phyloP scores from a whole-genome alignment of 768 basidiomycete species.

The Mycena latifolia region DNA sequence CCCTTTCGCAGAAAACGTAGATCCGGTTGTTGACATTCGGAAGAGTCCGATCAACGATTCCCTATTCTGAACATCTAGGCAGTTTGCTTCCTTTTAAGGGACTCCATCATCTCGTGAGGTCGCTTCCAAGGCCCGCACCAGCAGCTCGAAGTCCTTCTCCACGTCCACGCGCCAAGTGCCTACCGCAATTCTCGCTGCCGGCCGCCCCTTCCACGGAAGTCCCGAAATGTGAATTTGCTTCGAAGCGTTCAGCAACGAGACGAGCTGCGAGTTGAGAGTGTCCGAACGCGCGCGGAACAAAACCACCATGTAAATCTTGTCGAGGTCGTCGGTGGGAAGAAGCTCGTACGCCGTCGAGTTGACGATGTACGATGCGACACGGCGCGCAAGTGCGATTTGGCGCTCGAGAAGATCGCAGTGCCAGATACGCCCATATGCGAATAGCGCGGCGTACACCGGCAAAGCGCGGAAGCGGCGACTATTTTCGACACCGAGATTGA shows the following conservation, averaged over 20 bases:
- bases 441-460: slow-evolving; percentile 31
- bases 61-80: no score
- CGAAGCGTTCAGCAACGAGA: slow-evolving; percentile 24
- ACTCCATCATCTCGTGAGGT: background rate
- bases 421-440: slow-evolving; percentile 33
- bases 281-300: slow-evolving; percentile 31
- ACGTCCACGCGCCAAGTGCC: slow-evolving; percentile 35
- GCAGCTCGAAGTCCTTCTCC: slow-evolving; percentile 11
- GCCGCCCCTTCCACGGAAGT: slow-evolving; percentile 22
- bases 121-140: background rate
- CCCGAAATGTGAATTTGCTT: slow-evolving; percentile 25
- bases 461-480: slow-evolving; percentile 35
- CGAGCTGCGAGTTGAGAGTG: slow-evolving; percentile 24
- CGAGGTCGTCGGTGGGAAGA: slow-evolving; percentile 22
- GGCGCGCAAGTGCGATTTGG: slow-evolving; percentile 30
- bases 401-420: slow-evolving; percentile 28
- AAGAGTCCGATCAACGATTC: no score
- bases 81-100: no score
- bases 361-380: slow-evolving; percentile 30
- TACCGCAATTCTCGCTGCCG: slow-evolving; percentile 31
- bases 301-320: slow-evolving; percentile 32
- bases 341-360: slow-evolving; percentile 28
- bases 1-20: no score
- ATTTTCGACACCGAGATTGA: slow-evolving; percentile 34
- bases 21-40: no score